Evolutionary conservation across 306 rosid genomes (phyloP), one percentile per base, ranked within the genome.

Genomic region (Acmispon strigosus): DNA sequence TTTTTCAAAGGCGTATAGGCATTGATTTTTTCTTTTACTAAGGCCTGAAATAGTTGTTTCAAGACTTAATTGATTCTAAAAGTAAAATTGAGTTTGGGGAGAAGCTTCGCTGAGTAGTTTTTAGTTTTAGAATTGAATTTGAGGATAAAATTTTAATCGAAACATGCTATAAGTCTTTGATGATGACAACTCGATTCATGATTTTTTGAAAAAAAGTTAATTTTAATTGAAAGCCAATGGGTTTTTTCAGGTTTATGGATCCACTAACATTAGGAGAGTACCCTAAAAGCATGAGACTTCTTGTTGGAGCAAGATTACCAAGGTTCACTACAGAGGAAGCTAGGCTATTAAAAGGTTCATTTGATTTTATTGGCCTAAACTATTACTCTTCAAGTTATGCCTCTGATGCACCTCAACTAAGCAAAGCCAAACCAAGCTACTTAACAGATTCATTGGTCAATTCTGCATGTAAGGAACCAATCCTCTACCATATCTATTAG

Each of bases 331-430:
- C 13, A 49, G 22, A 66, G 8, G 47, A 66, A 66, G 32, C 72
- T 16, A 49, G 3, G 10, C 10, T 29, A 32, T 6, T 66, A 1
- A 29, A 12, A 0, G 59, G 47, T 17, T 66, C 72, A 49, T 66
- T 66, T 72, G 29, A 66, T 49, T 66, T 66, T 32, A 48, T 66
- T 48, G 72, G 72, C 6, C 9, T 66, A 49, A 66, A 66, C 4
- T 66, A 66, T 11, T 66, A 66, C 58, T 49, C 72, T 6, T 15
- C 72, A 1, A 11, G 32, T 4, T 66, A 48, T 66, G 58, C 59
- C 20, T 49, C 59, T 16, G 45, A 66, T 66, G 72, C 72, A 49
- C 72, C 72, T 66, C 59, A 14, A 20, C 20, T 49, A 16, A 48
- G 32, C 16, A 49, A 49, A 48, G 47, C 34, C 4, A 32, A 9